Base-by-base conservation (phyloP, 352 stramenopile genomes). In the Globisporangium nodosum region DNA sequence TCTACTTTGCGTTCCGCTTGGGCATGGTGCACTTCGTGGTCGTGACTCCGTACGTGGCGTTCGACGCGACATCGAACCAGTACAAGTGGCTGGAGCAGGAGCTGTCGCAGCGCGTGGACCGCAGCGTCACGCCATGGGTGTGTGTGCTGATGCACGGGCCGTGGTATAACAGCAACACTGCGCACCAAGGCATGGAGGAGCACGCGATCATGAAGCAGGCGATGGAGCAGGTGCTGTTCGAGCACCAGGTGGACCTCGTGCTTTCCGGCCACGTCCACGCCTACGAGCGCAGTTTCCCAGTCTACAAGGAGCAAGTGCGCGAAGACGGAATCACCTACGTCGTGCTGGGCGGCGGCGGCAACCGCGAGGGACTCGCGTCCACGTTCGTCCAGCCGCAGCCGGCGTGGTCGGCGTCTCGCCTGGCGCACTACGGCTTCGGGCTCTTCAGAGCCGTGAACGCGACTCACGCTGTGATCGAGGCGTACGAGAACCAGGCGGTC, bases 121-220 rank as follows among this genome's bases (percentile, higher is more conserved):
- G 92, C 42, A 65, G 51, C 1, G 48, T 82, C 18, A 98, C 92
- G 9, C 94, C 94, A 1, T 98, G 92, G 92, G 53, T 98, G 3
- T 68, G 97, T 3, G 77, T 97, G 21, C 85, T 97, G 56, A 94
- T 97, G 71, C 93, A 98, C 60, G 87, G 81, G 7, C 94, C 94
- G 18, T 90, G 95, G 66, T 98, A 98, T 79, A 97, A 96, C 63
- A 97, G 92, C 63, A 97, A 98, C 81, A 83, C 67, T 3, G 79
- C 87, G 16, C 94, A 98, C 70, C 82, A 91, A 18, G 71, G 83
- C n/a, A 73, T 84, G 46, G 85, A 94, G 62, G 79, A 77, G 42
- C 78, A 95, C 49, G 64, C 82, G 59, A 49, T 65, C 40, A 95
- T 96, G 74, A 88, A 87, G 54, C 66, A 82, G 49, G 61, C 94